Base-by-base conservation (phyloP, 352 stramenopile genomes). In the Globisporangium apiculatum region DNA sequence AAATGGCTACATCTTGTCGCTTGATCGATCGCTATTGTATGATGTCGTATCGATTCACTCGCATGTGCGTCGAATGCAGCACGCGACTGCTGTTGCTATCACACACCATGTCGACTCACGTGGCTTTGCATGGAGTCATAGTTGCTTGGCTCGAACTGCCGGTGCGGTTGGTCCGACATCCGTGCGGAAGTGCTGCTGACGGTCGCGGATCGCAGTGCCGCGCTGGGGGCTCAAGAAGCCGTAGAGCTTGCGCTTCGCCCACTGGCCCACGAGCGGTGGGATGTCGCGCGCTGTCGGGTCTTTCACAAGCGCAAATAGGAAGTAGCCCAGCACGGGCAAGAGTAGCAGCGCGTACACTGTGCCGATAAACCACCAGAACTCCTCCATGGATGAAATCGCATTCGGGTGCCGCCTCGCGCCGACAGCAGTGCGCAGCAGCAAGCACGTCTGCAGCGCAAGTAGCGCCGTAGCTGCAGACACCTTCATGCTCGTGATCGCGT, bases 311-410 rank as follows among this genome's bases (percentile, higher is more conserved):
- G 57, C 37, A 45, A 68, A 72, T 41, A 74, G 17, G 35, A 73
- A 73, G 37, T 62, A 74, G 37, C 58, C n/a, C 45, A 76, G 43
- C 36, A 79, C 63, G n/a, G 71, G 71, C 24, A 76, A 40, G n/a
- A 79, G 40, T 43, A 79, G 57, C 45, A 69, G 57, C 31, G 57
- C 63, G 57, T 76, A 72, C 24, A 79, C 62, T 17, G 67, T 54
- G 45, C 52, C 60, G 56, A 79, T 64, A 57, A 79, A 74, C 46
- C 51, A 60, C 71, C 71, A 76, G 49, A 79, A 73, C 61, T 79
- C 71, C 31, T 76, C 68, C 56, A 76, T 61, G 43, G 71, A 79
- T 10, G 65, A 67, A 9, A 79, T 60, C 51, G 58, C 51, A 47
- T 42, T 58, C 3, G 47, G 71, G 67, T 51, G 59, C 42, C 56